Evolutionary conservation across 2,329 filamentous ascomycete species (phyloP).

Genomic region (Stachybotrys elegans): DNA sequence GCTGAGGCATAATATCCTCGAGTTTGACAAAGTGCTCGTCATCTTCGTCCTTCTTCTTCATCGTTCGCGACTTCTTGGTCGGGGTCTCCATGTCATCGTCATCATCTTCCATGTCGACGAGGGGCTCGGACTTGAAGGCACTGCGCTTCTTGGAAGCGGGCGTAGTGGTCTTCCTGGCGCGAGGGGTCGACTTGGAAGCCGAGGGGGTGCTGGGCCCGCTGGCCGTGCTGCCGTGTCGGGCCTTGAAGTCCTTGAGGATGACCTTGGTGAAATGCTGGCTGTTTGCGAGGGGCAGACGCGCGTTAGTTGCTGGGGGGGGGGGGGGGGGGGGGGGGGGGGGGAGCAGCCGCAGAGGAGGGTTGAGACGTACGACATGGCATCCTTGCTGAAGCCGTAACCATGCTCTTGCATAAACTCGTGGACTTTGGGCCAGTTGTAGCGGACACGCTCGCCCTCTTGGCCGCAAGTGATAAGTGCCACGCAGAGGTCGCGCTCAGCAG

Average conservation of each 20-base stretch:
- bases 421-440: conserved; percentile 28
- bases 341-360: neutral
- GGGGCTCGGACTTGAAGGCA: neutral
- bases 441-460: conserved; percentile 17
- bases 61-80: conserved; percentile 25
- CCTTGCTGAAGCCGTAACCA: conserved; percentile 30
- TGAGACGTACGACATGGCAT: conserved; percentile 31
- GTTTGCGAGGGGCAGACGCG: neutral
- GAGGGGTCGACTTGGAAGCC: neutral
- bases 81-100: conserved; percentile 11
- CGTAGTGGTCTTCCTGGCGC: neutral
- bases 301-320: neutral
- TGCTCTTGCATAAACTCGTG: conserved; percentile 23
- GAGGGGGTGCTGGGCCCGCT: neutral
- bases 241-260: conserved; percentile 29
- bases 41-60: conserved; percentile 22
- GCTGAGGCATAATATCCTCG: conserved; percentile 7
- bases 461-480: conserved; percentile 26
- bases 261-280: conserved; percentile 35
- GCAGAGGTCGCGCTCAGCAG: conserved; percentile 33
- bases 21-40: conserved; percentile 13
- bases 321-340: neutral
- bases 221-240: conserved; percentile 15
- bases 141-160: neutral
- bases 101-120: conserved; percentile 9